Evolutionary conservation across 2,329 filamentous ascomycete species (phyloP).

Genomic region (Ceratocystis huliohia): DNA sequence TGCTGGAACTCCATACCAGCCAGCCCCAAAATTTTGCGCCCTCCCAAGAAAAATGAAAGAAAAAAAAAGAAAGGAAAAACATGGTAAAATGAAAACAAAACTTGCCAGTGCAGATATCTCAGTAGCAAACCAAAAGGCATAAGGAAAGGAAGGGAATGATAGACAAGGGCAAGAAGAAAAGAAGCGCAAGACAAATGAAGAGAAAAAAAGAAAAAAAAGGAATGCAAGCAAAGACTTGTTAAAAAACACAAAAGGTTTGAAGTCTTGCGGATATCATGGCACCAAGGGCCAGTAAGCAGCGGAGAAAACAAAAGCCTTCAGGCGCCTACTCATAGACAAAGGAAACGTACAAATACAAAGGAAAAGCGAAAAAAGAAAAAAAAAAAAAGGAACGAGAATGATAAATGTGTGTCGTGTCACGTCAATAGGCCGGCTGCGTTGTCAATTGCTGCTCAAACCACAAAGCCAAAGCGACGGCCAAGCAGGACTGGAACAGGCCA

Average conservation of each 20-base stretch:
- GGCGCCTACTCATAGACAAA: background rate
- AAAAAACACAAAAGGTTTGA: background rate
- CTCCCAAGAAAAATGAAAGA: background rate
- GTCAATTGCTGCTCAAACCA: background rate
- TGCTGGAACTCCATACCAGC: background rate
- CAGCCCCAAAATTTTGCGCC: background rate
- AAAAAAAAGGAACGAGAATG: conserved; percentile 11
- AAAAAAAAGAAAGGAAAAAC: background rate
- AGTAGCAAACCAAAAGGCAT: background rate
- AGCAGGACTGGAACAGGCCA: background rate
- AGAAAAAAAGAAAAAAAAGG: background rate
- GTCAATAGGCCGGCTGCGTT: background rate
- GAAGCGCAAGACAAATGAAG: background rate
- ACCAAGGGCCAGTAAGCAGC: background rate
- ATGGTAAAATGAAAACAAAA: background rate
- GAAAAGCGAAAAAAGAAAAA: conserved; percentile 3
- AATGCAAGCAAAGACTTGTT: background rate
- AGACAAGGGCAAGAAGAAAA: conserved; percentile 1
- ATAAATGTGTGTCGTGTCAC: background rate
- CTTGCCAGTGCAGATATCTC: conserved; percentile 13
- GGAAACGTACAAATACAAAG: background rate
- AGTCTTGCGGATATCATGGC: conserved; percentile 2
- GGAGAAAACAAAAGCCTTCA: background rate
- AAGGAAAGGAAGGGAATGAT: conserved; percentile 5
- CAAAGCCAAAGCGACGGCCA: background rate